A percentile compares a stretch with the other conserved stretches of the same genome.
Conservation (phyloP, 345 rosid genomes). For the Melaleuca alternifolia region DNA sequence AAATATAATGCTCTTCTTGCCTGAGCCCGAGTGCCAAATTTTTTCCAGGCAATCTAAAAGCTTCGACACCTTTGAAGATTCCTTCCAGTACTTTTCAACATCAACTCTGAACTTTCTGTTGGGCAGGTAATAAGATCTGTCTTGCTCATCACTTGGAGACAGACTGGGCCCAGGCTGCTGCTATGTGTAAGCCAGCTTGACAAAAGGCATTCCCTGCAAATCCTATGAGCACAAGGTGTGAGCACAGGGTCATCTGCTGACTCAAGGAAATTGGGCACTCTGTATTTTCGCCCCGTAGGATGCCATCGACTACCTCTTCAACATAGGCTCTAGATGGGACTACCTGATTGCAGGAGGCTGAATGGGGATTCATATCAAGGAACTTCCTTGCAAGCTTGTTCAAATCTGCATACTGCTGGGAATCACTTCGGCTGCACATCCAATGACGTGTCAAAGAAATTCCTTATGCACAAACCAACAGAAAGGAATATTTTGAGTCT, state of each 20-base stretch:
- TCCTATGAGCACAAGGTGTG: slow-evolving; percentile 61
- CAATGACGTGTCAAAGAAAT: neutral
- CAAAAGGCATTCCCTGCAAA: slow-evolving; percentile 66
- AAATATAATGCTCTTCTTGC: slow-evolving; percentile 55
- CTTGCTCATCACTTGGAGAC: slow-evolving; percentile 32
- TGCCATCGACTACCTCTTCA: slow-evolving; percentile 44
- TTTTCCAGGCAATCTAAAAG: slow-evolving; percentile 43
- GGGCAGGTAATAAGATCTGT: slow-evolving; percentile 50
- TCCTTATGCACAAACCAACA: neutral
- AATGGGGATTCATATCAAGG: slow-evolving; percentile 27
- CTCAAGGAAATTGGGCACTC: slow-evolving; percentile 62
- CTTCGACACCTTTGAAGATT: slow-evolving; percentile 49
- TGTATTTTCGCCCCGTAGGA: slow-evolving; percentile 29
- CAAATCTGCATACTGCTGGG: slow-evolving; percentile 47
- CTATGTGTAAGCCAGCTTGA: slow-evolving; percentile 39
- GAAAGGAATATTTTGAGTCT: neutral
- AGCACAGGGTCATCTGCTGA: slow-evolving; percentile 63
- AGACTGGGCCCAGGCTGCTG: slow-evolving; percentile 44
- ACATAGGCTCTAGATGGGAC: slow-evolving; percentile 33
- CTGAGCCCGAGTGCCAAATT: slow-evolving; percentile 17
- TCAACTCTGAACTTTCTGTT: slow-evolving; percentile 41
- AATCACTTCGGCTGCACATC: slow-evolving; percentile 30
- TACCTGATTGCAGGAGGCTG: slow-evolving; percentile 6
- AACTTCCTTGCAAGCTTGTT: slow-evolving; percentile 50
- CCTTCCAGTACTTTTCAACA: slow-evolving; percentile 52